phyloP scores from a whole-genome alignment of 192 early-diverging fungal genomes.

The Umbelopsis ramanniana region DNA sequence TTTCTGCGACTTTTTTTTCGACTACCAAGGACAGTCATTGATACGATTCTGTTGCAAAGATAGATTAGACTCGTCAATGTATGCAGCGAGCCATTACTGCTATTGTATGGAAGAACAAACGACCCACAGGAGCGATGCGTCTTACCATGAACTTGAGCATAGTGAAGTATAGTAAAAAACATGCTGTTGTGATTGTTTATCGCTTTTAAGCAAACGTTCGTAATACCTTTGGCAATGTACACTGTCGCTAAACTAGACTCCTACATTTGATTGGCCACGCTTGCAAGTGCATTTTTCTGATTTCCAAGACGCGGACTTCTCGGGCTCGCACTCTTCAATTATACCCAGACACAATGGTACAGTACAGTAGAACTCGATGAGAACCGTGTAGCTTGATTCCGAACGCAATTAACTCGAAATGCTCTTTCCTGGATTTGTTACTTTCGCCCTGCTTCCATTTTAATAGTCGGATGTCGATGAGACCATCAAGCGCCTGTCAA shows the following conservation, averaged over 20 bases:
- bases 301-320: neutral
- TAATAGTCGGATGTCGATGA: conserved; percentile 81
- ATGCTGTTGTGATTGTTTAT: too few relatives aligned
- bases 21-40: too few relatives aligned
- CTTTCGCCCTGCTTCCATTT: neutral
- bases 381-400: conserved; percentile 11
- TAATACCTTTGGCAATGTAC: too few relatives aligned
- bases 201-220: too few relatives aligned
- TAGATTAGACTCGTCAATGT: too few relatives aligned
- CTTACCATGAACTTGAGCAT: too few relatives aligned
- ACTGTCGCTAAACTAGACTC: neutral
- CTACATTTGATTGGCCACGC: conserved; percentile 2
- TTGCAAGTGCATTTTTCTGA: neutral
- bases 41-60: too few relatives aligned
- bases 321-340: neutral
- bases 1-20: too few relatives aligned
- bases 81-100: too few relatives aligned
- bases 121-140: too few relatives aligned
- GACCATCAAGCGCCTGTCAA: conserved; percentile 85
- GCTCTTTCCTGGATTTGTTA: neutral
- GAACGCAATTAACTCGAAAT: neutral
- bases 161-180: too few relatives aligned
- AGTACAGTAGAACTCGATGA: neutral
- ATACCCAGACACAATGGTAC: neutral
- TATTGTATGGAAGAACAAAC: too few relatives aligned